Evolutionary conservation across 352 stramenopile species (phyloP), one percentile per base, ranked within the genome.

Genomic region (Globisporangium camurandrum): DNA sequence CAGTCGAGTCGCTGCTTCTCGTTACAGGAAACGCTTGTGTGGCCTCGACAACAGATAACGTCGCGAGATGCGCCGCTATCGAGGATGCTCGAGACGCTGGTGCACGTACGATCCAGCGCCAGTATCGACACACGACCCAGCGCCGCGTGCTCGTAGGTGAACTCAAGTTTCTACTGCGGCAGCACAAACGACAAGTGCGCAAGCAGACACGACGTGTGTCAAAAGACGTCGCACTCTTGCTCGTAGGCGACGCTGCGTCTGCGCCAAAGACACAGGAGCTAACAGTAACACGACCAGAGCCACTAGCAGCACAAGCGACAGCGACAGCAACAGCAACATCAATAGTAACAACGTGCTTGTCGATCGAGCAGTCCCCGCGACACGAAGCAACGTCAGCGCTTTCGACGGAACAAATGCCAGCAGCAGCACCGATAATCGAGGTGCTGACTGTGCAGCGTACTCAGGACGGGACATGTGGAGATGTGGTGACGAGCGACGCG

Each of bases 111-210:
- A 74, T 79, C 22, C 66, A 76, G 60, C 45, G 40, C 3, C 69
- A 74, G 36, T 79, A 76, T 46, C 66, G 63, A 39, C 61, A 53
- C 24, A 74, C 70, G 49, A 31, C 53, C 12, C 54, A 51, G 4
- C 60, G 68, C 4, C 56, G 63, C 40, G 24, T 74, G 2, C 37
- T 79, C 30, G 19, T 60, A 9, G 68, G 73, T 19, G 66, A 79
- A 41, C 52, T 79, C 11, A 61, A 49, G 7, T 79, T 74, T 39
- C 36, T 74, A n/a, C 24, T 75, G 36, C 59, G 50, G 17, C 62
- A 73, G 20, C 49, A 75, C 14, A 51, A 57, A 12, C 66, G 68
- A 0, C 54, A 73, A 22, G 33, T 46, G 27, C 46, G 63, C 11
- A 63, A 64, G 54, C 66, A 66, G 27, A 48, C 56, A 0, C 58